Evolutionary conservation across 2,329 filamentous ascomycete genomes (phyloP), one percentile per base, ranked within the genome.

Genomic region (Falciphora oryzae): DNA sequence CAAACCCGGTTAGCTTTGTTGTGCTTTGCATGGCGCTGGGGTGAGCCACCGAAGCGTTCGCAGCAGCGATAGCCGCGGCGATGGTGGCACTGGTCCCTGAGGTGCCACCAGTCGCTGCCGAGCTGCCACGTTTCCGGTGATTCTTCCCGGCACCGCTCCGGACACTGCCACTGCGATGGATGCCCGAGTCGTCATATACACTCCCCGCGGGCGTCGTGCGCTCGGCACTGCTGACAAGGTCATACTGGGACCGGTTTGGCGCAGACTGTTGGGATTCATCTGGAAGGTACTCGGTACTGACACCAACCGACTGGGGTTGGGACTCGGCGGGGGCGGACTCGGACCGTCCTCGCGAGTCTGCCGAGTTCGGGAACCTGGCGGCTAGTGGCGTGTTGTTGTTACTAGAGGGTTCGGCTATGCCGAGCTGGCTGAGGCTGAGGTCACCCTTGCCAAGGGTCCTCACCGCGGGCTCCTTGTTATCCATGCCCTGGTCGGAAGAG

Each of bases 381-480:
- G 77, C 80, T 70, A 84, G 81, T 4, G 86, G 83, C 38, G 83
- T 88, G 61, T 81, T 75, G n/a, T 83, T 75, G 61, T 25, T 75
- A 70, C 79, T 83, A 18, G 80, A 79, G n/a, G 79, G 73, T 62
- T 91, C 89, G 14, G 82, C 76, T 64, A 98, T 91, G 44, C 94
- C 94, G 57, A 98, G 81, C 72, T 97, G 92, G 71, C 91, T 93
- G 65, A 98, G 83, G 74, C 92, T 96, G 61, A 99, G 80, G 72
- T 97, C 91, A 6, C 95, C 95, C 71, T 87, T 87, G 16, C 95
- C 95, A 62, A 99, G 81, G 0, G 95, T 98, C 72, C 94, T 92
- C 2, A 97, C 85, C 1, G 95, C 93, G 16, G 88, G 86, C 69
- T 92, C 88, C 71, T 87, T 90, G 66, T 83, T 83, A 65, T 81